Percentiles rank a stretch among this genome's conserved stretches.
Conservation (phyloP, 495 filamentous ascomycete species). For the Aspergillus heteromorphus region DNA sequence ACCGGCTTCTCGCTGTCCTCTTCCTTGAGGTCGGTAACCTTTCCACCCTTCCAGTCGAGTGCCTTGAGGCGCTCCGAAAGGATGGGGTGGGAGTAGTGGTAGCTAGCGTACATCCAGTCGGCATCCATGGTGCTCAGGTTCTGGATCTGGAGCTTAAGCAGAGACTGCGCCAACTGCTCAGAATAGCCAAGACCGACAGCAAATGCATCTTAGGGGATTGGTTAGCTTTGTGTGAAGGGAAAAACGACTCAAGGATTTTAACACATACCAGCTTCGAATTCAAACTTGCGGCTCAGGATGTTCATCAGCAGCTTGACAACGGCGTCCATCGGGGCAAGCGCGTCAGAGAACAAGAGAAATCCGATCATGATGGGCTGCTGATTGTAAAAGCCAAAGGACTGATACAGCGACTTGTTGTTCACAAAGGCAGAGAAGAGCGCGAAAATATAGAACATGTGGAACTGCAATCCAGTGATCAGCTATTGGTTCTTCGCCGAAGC, state of each 20-base stretch:
- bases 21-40: constrained; percentile 45
- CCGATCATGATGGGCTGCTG: constrained; percentile 91
- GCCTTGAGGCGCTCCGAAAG: constrained; percentile 88
- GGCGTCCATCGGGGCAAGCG: constrained; percentile 84
- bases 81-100: constrained; percentile 97
- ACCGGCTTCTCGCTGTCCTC: constrained; percentile 49
- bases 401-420: constrained; percentile 86
- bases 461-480: constrained; percentile 40
- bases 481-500: background rate
- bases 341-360: constrained; percentile 93
- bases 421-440: constrained; percentile 94
- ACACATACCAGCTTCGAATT: constrained; percentile 83
- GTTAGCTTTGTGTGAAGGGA: background rate
- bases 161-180: constrained; percentile 72
- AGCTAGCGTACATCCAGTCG: constrained; percentile 95
- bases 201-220: constrained; percentile 57
- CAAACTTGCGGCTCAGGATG: constrained; percentile 84
- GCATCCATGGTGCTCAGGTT: constrained; percentile 98
- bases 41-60: constrained; percentile 70
- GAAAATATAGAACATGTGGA: constrained; percentile 95
- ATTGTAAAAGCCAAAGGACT: constrained; percentile 82
- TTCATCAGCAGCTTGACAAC: constrained; percentile 94
- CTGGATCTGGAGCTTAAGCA: constrained; percentile 97
- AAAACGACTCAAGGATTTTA: background rate
- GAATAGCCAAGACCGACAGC: constrained; percentile 80